These are phyloP conservation scores for Talaromyces sp. DNA, from an alignment of 2,329 filamentous ascomycete species.

Conservation along the genomic window DNA sequence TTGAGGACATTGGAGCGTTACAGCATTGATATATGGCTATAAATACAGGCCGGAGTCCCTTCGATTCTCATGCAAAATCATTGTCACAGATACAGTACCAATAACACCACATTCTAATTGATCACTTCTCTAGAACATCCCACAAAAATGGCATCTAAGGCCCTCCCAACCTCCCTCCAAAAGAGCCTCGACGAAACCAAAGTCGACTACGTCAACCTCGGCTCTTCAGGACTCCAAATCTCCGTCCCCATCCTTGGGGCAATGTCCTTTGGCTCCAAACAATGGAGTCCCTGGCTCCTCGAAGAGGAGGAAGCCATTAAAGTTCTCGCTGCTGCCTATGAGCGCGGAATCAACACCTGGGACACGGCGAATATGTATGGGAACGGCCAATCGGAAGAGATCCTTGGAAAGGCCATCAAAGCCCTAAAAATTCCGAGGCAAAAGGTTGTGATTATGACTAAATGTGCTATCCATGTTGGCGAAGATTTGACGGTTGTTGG, in stretches of 20 bases:
- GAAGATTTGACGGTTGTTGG: conserved; percentile 26
- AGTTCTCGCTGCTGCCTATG: conserved; percentile 27
- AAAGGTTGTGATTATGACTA: conserved; percentile 57
- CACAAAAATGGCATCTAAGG: conserved; percentile 1
- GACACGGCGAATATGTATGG: conserved; percentile 32
- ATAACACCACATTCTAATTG: neutral
- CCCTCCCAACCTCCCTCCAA: conserved; percentile 11
- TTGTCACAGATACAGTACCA: neutral
- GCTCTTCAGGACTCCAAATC: conserved; percentile 26
- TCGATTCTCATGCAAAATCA: neutral
- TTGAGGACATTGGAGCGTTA: neutral
- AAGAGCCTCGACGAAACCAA: conserved; percentile 15
- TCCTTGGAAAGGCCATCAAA: conserved; percentile 62
- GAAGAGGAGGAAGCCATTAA: neutral
- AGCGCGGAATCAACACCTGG: conserved; percentile 28
- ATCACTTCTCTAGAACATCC: neutral
- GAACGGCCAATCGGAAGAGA: conserved; percentile 59
- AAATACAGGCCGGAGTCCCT: neutral
- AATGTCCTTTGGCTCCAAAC: conserved; percentile 9
- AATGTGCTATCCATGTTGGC: conserved; percentile 41
- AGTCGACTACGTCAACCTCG: conserved; percentile 19
- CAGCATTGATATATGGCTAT: neutral
- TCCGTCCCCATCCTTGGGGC: conserved; percentile 25
- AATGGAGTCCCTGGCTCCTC: conserved; percentile 3
- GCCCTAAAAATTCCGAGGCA: conserved; percentile 56